Evolutionary conservation across 78 protist species (phyloP).

Genomic region (Dictyostelium brefeldianum): DNA sequence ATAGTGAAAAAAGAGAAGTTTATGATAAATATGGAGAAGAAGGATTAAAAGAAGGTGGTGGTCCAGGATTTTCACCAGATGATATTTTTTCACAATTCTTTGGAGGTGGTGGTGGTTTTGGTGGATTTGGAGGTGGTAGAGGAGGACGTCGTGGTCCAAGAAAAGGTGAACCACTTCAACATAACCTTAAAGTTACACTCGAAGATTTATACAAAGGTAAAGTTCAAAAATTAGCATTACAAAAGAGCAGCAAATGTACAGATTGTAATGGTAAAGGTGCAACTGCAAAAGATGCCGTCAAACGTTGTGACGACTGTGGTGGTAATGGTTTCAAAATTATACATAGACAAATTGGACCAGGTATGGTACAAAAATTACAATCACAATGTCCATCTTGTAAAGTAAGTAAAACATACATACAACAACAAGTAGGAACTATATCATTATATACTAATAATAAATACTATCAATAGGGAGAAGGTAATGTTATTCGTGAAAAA

Average conservation of each 20-base stretch:
- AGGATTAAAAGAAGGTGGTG: slow-evolving; percentile 92
- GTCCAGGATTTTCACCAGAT: slow-evolving; percentile 70
- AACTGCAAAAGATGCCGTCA: slow-evolving; percentile 54
- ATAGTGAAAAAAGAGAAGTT: slow-evolving; percentile 90
- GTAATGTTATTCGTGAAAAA: slow-evolving; percentile 89
- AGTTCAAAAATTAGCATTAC: slow-evolving; percentile 91
- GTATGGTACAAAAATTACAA: slow-evolving; percentile 94
- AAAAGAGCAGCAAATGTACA: slow-evolving; percentile 90
- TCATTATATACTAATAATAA: no score
- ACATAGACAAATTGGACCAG: slow-evolving; percentile 94
- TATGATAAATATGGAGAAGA: slow-evolving; percentile 97
- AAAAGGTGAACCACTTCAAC: slow-evolving; percentile 82
- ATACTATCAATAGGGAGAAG: slow-evolving; percentile 78
- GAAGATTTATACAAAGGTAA: slow-evolving; percentile 98
- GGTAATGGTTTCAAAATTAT: slow-evolving; percentile 91
- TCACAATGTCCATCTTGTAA: slow-evolving; percentile 89
- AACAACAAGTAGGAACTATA: no score
- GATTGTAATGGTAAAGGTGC: slow-evolving; percentile 91
- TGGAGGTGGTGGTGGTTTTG: slow-evolving; percentile 91
- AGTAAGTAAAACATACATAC: no score
- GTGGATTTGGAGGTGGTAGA: slow-evolving; percentile 85
- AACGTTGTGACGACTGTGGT: slow-evolving; percentile 89
- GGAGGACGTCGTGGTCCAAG: slow-evolving; percentile 79
- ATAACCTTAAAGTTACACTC: slow-evolving; percentile 83
- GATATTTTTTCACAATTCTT: slow-evolving; percentile 91